Conservation (phyloP, 768 basidiomycete genomes). For the Termitomyces sp. region DNA sequence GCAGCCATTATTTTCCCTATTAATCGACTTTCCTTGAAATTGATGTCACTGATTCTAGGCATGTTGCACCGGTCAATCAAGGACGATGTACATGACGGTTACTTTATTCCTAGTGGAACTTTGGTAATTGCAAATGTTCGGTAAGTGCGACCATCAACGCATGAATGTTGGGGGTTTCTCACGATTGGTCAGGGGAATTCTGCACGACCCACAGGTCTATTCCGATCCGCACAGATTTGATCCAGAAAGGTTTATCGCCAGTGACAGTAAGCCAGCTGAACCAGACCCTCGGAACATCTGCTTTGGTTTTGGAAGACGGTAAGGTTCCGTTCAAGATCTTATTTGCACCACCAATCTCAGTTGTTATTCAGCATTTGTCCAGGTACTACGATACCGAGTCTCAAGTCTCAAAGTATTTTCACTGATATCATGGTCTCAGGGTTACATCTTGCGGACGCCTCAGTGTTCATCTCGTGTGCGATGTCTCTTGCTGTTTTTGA, state of each 20-base stretch:
- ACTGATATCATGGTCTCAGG: constrained; percentile 30
- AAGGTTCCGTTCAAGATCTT: constrained; percentile 16
- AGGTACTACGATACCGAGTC: constrained; percentile 29
- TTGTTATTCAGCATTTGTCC: constrained; percentile 41
- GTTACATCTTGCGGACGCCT: constrained; percentile 51
- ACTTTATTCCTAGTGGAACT: constrained; percentile 59
- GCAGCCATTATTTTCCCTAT: neutral
- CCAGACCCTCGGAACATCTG: constrained; percentile 57
- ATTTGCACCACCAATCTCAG: constrained; percentile 2
- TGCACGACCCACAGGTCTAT: constrained; percentile 55
- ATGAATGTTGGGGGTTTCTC: neutral
- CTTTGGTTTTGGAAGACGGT: constrained; percentile 74
- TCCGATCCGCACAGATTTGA: constrained; percentile 52
- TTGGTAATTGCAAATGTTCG: constrained; percentile 53
- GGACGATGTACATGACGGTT: constrained; percentile 62
- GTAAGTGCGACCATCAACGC: constrained; percentile 21
- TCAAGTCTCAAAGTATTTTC: neutral
- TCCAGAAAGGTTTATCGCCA: constrained; percentile 58
- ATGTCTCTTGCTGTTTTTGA: constrained; percentile 54
- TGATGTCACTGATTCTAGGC: constrained; percentile 26
- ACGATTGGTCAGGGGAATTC: constrained; percentile 38
- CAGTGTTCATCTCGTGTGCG: constrained; percentile 50
- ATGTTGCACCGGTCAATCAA: constrained; percentile 55
- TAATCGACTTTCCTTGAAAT: neutral
- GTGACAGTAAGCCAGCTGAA: constrained; percentile 42